Percentiles rank a stretch among this genome's conserved stretches.
These are phyloP conservation scores for Penicillium steckii DNA, from an alignment of 495 filamentous ascomycete genomes.

Conservation along the genomic window DNA sequence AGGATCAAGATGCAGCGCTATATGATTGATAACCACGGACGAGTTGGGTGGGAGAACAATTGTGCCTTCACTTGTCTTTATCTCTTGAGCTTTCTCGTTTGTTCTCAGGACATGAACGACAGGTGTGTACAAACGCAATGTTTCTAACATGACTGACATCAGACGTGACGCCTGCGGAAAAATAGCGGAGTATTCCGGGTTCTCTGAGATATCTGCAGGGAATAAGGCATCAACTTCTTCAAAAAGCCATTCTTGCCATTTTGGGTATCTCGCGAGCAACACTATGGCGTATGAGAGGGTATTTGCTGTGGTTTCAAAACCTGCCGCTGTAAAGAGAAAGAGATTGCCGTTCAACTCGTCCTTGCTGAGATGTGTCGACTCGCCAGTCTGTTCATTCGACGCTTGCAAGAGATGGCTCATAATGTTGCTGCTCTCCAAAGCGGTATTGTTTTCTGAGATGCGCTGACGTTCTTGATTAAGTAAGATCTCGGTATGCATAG, in stretches of 20 bases:
- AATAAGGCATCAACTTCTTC: slow-evolving; percentile 37
- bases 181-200: slow-evolving; percentile 15
- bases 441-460: not conserved
- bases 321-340: slow-evolving; percentile 54
- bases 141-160: slow-evolving; percentile 45
- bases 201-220: slow-evolving; percentile 4
- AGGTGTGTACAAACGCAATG: not conserved
- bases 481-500: not conserved
- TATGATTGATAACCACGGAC: not conserved
- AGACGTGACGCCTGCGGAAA: slow-evolving; percentile 45
- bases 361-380: not conserved
- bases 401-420: slow-evolving; percentile 2
- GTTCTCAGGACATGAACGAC: not conserved
- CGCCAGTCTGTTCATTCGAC: not conserved
- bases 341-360: slow-evolving; percentile 49
- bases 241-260: slow-evolving; percentile 47
- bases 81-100: not conserved
- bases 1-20: slow-evolving; percentile 20
- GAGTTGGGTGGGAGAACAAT: not conserved
- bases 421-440: not conserved
- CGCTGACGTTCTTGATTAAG: not conserved
- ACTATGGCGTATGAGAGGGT: slow-evolving; percentile 48
- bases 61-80: not conserved
- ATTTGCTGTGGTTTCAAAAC: slow-evolving; percentile 55
- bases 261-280: slow-evolving; percentile 45